These are phyloP conservation scores for Dicorynia guianensis DNA, from an alignment of 306 rosid genomes.

Conservation along the genomic window DNA sequence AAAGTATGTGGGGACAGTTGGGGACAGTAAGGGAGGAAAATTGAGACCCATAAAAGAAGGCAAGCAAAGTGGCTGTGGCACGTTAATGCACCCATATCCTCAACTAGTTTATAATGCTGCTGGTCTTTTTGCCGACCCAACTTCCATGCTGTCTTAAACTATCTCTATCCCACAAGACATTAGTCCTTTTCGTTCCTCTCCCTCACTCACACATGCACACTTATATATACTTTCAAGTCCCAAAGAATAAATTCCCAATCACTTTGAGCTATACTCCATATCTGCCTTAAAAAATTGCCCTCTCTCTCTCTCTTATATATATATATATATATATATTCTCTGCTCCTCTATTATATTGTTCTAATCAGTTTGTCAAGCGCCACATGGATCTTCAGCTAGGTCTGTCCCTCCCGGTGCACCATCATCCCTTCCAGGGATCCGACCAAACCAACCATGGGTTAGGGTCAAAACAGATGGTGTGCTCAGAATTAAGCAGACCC, in stretches of 20 bases:
- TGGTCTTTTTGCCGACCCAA: slow-evolving; percentile 85
- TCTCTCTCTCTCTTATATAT: no score
- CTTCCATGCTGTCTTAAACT: slow-evolving; percentile 66
- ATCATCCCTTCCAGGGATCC: slow-evolving; percentile 40
- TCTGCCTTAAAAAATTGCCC: neutral
- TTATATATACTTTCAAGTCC: slow-evolving; percentile 15
- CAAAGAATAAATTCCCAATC: slow-evolving; percentile 18
- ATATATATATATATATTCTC: slow-evolving; percentile 22
- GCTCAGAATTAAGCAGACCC: slow-evolving; percentile 35
- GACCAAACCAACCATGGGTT: slow-evolving; percentile 36
- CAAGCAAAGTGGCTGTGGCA: slow-evolving; percentile 51
- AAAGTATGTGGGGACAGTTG: slow-evolving; percentile 8
- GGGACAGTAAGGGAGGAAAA: slow-evolving; percentile 42
- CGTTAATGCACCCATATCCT: slow-evolving; percentile 56
- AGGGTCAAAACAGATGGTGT: slow-evolving; percentile 8
- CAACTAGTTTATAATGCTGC: slow-evolving; percentile 69
- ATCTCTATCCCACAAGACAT: slow-evolving; percentile 58
- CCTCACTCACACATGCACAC: slow-evolving; percentile 46
- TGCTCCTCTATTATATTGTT: neutral
- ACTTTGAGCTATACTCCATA: slow-evolving; percentile 11
- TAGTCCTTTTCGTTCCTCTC: slow-evolving; percentile 50
- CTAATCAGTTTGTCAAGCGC: slow-evolving; percentile 30
- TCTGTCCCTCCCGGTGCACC: slow-evolving; percentile 56
- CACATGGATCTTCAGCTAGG: slow-evolving; percentile 77
- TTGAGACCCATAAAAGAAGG: slow-evolving; percentile 38